Percentiles rank a stretch among this genome's conserved stretches.
phyloP scores from a whole-genome alignment of 2,329 filamentous ascomycete genomes.

The Rugonectria rugulosa region DNA sequence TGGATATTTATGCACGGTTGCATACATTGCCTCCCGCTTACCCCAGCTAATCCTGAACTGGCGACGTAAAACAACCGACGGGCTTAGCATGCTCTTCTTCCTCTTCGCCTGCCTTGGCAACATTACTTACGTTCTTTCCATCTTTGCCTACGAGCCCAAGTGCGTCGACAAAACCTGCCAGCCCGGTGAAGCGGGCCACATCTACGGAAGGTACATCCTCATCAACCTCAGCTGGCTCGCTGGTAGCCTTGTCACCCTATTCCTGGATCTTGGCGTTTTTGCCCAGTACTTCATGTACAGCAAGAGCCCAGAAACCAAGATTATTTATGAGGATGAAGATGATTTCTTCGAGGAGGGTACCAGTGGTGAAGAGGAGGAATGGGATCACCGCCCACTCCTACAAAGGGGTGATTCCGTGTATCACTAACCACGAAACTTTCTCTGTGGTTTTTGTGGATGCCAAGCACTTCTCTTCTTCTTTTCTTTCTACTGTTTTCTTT shows the following conservation, averaged over 20 bases:
- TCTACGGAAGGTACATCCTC: slow-evolving; percentile 84
- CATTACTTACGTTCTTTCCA: slow-evolving; percentile 89
- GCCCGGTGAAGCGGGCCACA: slow-evolving; percentile 67
- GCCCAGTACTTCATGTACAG: slow-evolving; percentile 90
- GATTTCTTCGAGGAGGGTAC: slow-evolving; percentile 34
- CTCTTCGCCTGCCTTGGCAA: slow-evolving; percentile 96
- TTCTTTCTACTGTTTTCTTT: slow-evolving; percentile 16
- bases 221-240: slow-evolving; percentile 92
- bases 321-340: slow-evolving; percentile 40
- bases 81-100: slow-evolving; percentile 93
- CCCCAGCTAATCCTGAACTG: slow-evolving; percentile 94
- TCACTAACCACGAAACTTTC: slow-evolving; percentile 28
- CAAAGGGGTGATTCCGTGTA: slow-evolving; percentile 42
- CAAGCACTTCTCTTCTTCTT: neutral
- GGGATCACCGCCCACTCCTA: slow-evolving; percentile 52
- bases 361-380: slow-evolving; percentile 39
- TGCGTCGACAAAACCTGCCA: slow-evolving; percentile 66
- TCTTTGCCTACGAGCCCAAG: slow-evolving; percentile 85
- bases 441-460: too few species aligned
- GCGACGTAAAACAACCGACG: slow-evolving; percentile 90
- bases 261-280: slow-evolving; percentile 88
- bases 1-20: slow-evolving; percentile 86
- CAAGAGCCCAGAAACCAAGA: slow-evolving; percentile 47
- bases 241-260: slow-evolving; percentile 85
- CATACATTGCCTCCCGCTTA: slow-evolving; percentile 89